Evolutionary conservation across 805 yeast genomes (phyloP), one percentile per base, ranked within the genome.

Genomic region (Yamadazyma sp.): DNA sequence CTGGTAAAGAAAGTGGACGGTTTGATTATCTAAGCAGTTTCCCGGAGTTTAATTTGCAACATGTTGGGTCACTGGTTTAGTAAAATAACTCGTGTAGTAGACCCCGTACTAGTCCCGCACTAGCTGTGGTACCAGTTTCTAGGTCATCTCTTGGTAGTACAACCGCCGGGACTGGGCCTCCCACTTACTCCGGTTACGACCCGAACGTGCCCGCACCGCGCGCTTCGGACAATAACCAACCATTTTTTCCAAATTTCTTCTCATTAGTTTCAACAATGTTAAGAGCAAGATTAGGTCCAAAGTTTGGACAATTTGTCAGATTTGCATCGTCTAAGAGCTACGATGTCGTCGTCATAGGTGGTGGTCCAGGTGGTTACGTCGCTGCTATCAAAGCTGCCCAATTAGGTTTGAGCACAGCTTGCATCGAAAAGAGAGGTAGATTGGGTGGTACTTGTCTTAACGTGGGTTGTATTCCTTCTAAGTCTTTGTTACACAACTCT

Each of bases 361-460:
- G 97, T 55, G 99, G 99, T 42, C 99, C 99, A 52, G 99, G 98
- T 66, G 99, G 99, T 46, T 93, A 93, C 64, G 93, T 93, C 54
- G 98, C 97, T 39, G 99, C 99, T 57, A 93, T 93, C 65, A 91
- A 88, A 67, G 96, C 96, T 44, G 99, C 99, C 35, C 99, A 93
- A 73, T 75, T 90, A 44, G 97, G 97, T 28, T 77, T 74, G 54
- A 82, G 90, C 66, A 88, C 96, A 38, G 99, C 97, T 23, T 93
- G 99, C 77, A 73, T 93, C 50, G 99, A 93, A 67, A 89, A 88
- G 71, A 84, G 99, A 67, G 99, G 99, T 31, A 69, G 80, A 30
- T 77, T 95, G 47, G 99, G 99, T 47, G 99, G 99, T 57, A 93
- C 99, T 40, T 93, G 99, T 79, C 73, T 95, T 55, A 93, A 93